Evolutionary conservation across 495 filamentous ascomycete species (phyloP), one percentile per base, ranked within the genome.

Genomic region (Daldinia decipiens): DNA sequence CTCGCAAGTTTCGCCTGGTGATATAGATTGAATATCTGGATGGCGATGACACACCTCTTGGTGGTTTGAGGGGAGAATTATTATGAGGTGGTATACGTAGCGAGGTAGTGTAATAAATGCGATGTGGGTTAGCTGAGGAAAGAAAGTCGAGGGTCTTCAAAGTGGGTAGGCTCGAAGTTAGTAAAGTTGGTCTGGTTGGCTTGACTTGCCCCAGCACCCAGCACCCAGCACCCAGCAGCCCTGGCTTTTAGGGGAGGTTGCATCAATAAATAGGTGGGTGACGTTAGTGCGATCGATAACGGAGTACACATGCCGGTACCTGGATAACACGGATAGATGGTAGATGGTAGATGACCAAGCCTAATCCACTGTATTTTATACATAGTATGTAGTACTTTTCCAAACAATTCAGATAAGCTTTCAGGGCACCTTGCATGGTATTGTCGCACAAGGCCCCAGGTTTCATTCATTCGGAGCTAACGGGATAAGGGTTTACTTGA

Each of bases 271-370:
- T 63, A 63, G 64, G 59, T 67, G 59, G 58, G 54, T 72, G 57
- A 66, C 62, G 40, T 67, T 67, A 64, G 69, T 24, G 64, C 59
- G 69, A 68, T 72, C 69, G 64, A 72, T 72, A 73, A 65, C 47
- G 50, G 53, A 50, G 53, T 64, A 62, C 51, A 27, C n/a, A 59
- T 29, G 63, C 34, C n/a, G 50, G 47, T 61, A 61, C 57, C 57
- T 67, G 65, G 65, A 56, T 61, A 57, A 17, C 24, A 60, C 61
- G 61, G 61, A 59, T 64, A 65, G 59, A 62, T 62, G 59, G 36
- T 34, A 64, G 26, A 13, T 45, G 45, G 36, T 34, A 64, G 26
- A 13, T 45, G 45, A 45, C 39, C 29, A 55, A n/a, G 21, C 59
- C 9, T 13, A 24, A 11, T 8, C 15, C 17, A 38, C 31, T 52